Evolutionary conservation across 495 filamentous ascomycete genomes (phyloP), one percentile per base, ranked within the genome.

Genomic region (Talaromyces liani): DNA sequence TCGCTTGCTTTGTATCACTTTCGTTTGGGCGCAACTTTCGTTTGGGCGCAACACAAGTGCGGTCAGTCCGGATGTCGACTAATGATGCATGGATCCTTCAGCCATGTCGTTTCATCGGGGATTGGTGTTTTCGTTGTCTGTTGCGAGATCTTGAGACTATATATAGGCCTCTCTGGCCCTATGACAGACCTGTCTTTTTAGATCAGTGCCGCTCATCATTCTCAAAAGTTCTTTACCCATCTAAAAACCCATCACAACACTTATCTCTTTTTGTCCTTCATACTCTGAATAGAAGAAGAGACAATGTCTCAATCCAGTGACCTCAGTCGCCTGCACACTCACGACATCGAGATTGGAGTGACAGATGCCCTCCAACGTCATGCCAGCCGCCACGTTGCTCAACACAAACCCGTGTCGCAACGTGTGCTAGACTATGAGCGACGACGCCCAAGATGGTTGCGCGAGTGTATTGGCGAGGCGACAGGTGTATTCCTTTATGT

Each of bases 401-500:
- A 73, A 53, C 60, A 71, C 6, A 76, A 72, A 60, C 77, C 77
- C 14, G 74, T 83, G 6, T 76, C 78, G 2, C 78, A 82, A 61
- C 68, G 79, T 24, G 79, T 76, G 64, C 76, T 83, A 31, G 74
- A 77, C 60, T 82, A 82, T 64, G 80, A 83, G 67, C 78, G 80
- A 64, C 25, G 65, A 12, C 70, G 80, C 39, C 80, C 80, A 22
- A 66, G 79, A 62, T 75, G 73, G 74, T 63, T 82, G 55, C 68
- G 79, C 60, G 79, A 82, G 67, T 75, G 74, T 49, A 72, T 75
- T 65, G 80, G 80, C 8, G 80, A 83, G 68, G 78, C 78, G 2
- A 75, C 76, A 6, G 80, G 80, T 25, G 80, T 82, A 20, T 83
- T 83, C 72, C 76, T 81, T 65, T 82, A 81, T 63, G 80, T 78